Percentiles rank a stretch among this genome's conserved stretches.
Evolutionary conservation across 805 yeast species (phyloP).

Genomic region (Candida pseudoglaebosa): DNA sequence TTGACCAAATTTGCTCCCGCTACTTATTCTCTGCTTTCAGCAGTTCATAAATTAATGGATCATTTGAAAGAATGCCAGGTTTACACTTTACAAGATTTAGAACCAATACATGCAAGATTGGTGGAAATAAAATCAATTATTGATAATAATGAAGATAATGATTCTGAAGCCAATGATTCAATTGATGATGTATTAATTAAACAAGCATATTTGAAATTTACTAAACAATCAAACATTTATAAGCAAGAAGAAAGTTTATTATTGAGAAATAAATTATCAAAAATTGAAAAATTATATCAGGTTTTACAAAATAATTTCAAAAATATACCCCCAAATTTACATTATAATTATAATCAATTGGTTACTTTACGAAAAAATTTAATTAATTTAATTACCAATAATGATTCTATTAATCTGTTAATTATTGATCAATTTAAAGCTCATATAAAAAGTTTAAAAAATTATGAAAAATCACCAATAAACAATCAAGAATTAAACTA

Average conservation of each 20-base stretch:
- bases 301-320: constrained; percentile 51
- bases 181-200: constrained; percentile 14
- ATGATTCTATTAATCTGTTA: constrained; percentile 3
- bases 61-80: constrained; percentile 80
- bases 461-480: constrained; percentile 29
- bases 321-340: constrained; percentile 38
- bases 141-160: constrained; percentile 18
- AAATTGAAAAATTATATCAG: constrained; percentile 56
- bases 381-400: constrained; percentile 33
- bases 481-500: constrained; percentile 17
- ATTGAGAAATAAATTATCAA: constrained; percentile 60
- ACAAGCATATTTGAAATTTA: constrained; percentile 9
- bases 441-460: constrained; percentile 4
- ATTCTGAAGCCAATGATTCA: constrained; percentile 10
- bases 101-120: constrained; percentile 71
- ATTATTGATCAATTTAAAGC: neutral
- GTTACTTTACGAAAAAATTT: constrained; percentile 61
- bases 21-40: constrained; percentile 81
- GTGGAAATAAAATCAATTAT: constrained; percentile 67
- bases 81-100: constrained; percentile 78
- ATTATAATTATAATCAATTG: constrained; percentile 51
- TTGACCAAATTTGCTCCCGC: constrained; percentile 89
- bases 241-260: constrained; percentile 56
- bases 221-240: constrained; percentile 21
- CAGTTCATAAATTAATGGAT: constrained; percentile 78